A percentile compares a stretch with the other conserved stretches of the same genome.
Evolutionary conservation across 345 rosid species (phyloP).

Genomic region (Pugionium cornutum): DNA sequence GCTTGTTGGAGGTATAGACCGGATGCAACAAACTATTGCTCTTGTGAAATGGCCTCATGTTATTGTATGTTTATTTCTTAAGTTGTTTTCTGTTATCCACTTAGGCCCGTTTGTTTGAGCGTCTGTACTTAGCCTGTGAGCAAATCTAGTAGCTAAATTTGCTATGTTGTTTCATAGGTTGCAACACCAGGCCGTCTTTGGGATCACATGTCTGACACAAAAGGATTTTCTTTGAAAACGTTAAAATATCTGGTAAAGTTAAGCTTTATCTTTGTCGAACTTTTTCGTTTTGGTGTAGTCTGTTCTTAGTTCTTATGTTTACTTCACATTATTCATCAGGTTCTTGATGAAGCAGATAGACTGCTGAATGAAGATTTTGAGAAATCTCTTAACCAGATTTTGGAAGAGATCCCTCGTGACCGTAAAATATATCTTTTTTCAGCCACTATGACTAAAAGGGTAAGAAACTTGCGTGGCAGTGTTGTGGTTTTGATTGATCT

Average conservation of each 20-base stretch:
- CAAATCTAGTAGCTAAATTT: slow-evolving; percentile 2
- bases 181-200: slow-evolving; percentile 93
- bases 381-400: slow-evolving; percentile 80
- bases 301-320: not conserved
- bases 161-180: slow-evolving; percentile 49
- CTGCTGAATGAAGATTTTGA: slow-evolving; percentile 92
- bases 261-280: slow-evolving; percentile 5
- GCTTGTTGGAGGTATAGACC: slow-evolving; percentile 98
- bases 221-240: slow-evolving; percentile 79
- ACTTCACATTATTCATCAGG: slow-evolving; percentile 44
- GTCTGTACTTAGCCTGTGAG: not conserved
- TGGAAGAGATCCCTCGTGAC: slow-evolving; percentile 67
- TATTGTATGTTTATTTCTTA: slow-evolving; percentile 51
- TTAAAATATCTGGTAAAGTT: slow-evolving; percentile 75
- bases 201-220: slow-evolving; percentile 85
- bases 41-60: slow-evolving; percentile 86
- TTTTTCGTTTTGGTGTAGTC: slow-evolving; percentile 3
- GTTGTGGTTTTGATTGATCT: not conserved
- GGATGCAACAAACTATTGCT: slow-evolving; percentile 72
- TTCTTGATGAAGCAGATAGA: slow-evolving; percentile 95
- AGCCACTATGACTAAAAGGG: slow-evolving; percentile 99
- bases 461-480: slow-evolving; percentile 22
- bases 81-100: not conserved
- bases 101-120: not conserved
- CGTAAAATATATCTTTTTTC: slow-evolving; percentile 86